Base-by-base conservation (phyloP, 2,329 filamentous ascomycete species). In the Fusarium sp. region DNA sequence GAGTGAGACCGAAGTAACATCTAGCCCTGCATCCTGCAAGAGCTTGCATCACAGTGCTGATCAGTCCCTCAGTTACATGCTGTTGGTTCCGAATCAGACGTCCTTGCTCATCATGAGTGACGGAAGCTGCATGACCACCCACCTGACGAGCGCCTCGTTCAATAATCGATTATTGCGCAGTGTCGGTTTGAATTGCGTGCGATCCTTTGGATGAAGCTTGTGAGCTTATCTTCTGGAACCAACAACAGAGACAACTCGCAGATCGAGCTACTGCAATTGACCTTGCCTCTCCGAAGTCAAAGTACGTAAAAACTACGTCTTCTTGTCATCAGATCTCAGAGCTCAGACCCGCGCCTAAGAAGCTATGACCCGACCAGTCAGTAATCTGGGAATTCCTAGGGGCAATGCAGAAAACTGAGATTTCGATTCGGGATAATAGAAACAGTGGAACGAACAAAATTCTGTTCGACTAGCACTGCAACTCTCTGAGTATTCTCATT, bases 311-410 rank as follows among this genome's bases (percentile, higher is more conserved):
- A 53, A 47, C 51, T 65, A 57, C 57, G 49, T 70, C 59, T 53
- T 41, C 24, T 25, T 54, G 49, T 22, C 22, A 49, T 45, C 44
- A 47, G 42, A 64, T 25, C 45, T 18, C 14, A 58, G 42, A 64
- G 51, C 45, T 18, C n/a, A 58, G 51, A 63, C 72, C 70, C 67
- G 59, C 57, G 47, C 30, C 45, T 48, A 34, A 57, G 22, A 49
- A 53, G 67, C 49, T 29, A 67, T 59, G 71, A 66, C 37, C 70
- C 61, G 67, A 62, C 30, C 72, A 66, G 73, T 72, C 62, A 61
- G 27, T 37, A 22, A 18, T 37, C 27, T 41, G 37, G 24, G 30
- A 48, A 65, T 56, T 51, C 25, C 51, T 34, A 55, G 24, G 24
- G 49, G 18, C 24, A 25, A 12, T 18, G 13, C 3, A 9, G 49